phyloP scores from a whole-genome alignment of 2,329 filamentous ascomycete genomes.

The Pseudonectria buxi region DNA sequence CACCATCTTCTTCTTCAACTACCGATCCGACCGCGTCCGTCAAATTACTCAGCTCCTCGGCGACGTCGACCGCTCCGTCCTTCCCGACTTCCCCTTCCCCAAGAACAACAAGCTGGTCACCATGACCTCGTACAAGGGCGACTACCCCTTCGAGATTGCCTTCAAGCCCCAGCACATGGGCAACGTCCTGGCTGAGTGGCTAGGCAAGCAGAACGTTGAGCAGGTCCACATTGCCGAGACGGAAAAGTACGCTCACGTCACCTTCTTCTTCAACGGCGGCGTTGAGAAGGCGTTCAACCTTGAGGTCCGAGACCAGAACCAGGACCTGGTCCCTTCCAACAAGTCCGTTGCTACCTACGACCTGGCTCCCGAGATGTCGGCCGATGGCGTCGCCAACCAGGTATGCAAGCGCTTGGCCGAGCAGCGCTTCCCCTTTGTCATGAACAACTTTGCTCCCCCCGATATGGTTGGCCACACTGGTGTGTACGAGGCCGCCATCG shows the following conservation, averaged over 20 bases:
- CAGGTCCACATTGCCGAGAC: slow-evolving; percentile 98
- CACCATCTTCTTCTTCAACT: slow-evolving; percentile 99
- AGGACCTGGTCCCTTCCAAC: slow-evolving; percentile 78
- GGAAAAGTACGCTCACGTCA: slow-evolving; percentile 98
- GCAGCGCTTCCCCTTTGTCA: slow-evolving; percentile 88
- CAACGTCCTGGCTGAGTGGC: slow-evolving; percentile 96
- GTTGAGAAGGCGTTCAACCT: slow-evolving; percentile 93
- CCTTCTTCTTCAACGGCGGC: slow-evolving; percentile 99
- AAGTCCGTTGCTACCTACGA: slow-evolving; percentile 91
- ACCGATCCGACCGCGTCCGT: slow-evolving; percentile 93
- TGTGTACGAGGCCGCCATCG: slow-evolving; percentile 87
- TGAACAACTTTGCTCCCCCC: slow-evolving; percentile 99
- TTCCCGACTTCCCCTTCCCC: slow-evolving; percentile 87
- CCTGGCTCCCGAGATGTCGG: slow-evolving; percentile 91
- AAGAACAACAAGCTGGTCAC: slow-evolving; percentile 80
- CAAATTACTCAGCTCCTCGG: slow-evolving; percentile 94
- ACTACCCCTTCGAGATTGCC: slow-evolving; percentile 86
- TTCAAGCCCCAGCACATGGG: slow-evolving; percentile 95
- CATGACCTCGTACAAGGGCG: slow-evolving; percentile 97
- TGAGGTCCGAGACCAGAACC: slow-evolving; percentile 78
- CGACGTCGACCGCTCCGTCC: slow-evolving; percentile 82
- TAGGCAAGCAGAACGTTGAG: slow-evolving; percentile 79
- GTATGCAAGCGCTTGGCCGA: slow-evolving; percentile 80
- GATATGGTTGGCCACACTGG: slow-evolving; percentile 99
- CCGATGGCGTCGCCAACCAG: slow-evolving; percentile 81